These are phyloP conservation scores for Boehmeria nivea DNA, from an alignment of 306 rosid species.

Conservation along the genomic window DNA sequence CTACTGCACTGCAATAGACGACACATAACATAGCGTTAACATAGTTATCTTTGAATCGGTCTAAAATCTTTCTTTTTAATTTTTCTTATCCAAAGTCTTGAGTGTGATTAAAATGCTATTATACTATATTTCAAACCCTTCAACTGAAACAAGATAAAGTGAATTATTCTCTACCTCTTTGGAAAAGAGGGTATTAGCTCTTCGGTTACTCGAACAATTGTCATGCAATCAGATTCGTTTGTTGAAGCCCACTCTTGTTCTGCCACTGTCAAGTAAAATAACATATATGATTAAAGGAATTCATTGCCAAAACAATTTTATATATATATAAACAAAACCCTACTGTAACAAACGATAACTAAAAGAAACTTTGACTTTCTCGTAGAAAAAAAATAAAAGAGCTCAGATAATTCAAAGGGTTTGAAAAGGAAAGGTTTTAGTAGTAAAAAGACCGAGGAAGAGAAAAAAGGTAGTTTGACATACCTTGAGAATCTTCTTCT, in stretches of 20 bases:
- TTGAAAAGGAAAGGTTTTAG: too few relatives aligned
- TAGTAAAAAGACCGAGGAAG: too few relatives aligned
- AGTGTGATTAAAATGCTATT: too few relatives aligned
- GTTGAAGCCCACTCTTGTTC: slow-evolving; percentile 21
- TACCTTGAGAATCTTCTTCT: slow-evolving; percentile 49
- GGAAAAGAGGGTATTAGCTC: slow-evolving; percentile 52
- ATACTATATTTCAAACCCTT: too few relatives aligned
- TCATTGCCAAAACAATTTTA: too few relatives aligned
- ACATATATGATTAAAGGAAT: neutral
- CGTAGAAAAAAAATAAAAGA: too few relatives aligned
- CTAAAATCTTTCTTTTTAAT: too few relatives aligned
- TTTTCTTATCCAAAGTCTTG: too few relatives aligned
- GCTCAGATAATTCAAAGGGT: too few relatives aligned
- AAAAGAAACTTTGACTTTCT: too few relatives aligned
- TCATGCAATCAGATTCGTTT: slow-evolving; percentile 19
- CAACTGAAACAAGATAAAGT: neutral
- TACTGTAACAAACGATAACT: neutral
- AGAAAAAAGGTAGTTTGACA: neutral
- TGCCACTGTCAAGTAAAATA: slow-evolving; percentile 21
- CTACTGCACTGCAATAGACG: slow-evolving; percentile 49
- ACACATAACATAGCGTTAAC: too few relatives aligned
- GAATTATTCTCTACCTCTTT: slow-evolving; percentile 46
- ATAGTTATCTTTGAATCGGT: too few relatives aligned
- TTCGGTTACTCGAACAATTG: slow-evolving; percentile 36
- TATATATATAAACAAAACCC: neutral